Base-by-base conservation (phyloP, 768 basidiomycete species). In the Lactarius akahatsu region DNA sequence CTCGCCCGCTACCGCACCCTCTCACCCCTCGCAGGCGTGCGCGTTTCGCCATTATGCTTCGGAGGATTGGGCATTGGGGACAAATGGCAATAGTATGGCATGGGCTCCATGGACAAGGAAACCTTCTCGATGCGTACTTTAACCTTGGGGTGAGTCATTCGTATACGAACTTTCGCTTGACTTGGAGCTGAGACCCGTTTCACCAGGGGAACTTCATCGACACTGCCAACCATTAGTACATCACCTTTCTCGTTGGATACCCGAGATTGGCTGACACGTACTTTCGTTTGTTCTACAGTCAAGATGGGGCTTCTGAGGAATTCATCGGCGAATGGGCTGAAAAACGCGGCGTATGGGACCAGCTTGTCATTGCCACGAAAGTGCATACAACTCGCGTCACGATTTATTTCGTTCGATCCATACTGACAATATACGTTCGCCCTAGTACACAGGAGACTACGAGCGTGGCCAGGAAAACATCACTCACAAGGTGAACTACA, bases 81-180 rank as follows among this genome's bases (percentile, higher is more conserved):
- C 69, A 76, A 78, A 63, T 79, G 78, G 79, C 68, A 34, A 45
- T 66, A 58, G 4, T 57, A 20, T 57, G 59, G 78, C 30, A 67
- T 77, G 77, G 82, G 83, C 23, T 60, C 70, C 5, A 81, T 81
- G 77, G 66, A 73, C 71, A 82, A 82, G 73, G 77, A 78, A 40
- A 62, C 71, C 23, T 84, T 10, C 76, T 84, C 20, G 82, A 85
- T 52, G 77, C 79, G 10, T 82, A 68, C 71, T 77, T 74, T 54
- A 75, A 79, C 9, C 76, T 76, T 1, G 82, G 82, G 9, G 82
- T 83, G 57, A 2, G 60, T 40, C 20, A 32, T 47, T 4, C n/a
- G n/a, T 10, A 23, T 32, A 18, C 9, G n/a, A 5, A 11, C 10
- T 23, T 47, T 5, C 10, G 3, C 45, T 4, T 23, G 45, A 11